phyloP scores from a whole-genome alignment of 2,329 filamentous ascomycete genomes.

The Alternaria sp. region DNA sequence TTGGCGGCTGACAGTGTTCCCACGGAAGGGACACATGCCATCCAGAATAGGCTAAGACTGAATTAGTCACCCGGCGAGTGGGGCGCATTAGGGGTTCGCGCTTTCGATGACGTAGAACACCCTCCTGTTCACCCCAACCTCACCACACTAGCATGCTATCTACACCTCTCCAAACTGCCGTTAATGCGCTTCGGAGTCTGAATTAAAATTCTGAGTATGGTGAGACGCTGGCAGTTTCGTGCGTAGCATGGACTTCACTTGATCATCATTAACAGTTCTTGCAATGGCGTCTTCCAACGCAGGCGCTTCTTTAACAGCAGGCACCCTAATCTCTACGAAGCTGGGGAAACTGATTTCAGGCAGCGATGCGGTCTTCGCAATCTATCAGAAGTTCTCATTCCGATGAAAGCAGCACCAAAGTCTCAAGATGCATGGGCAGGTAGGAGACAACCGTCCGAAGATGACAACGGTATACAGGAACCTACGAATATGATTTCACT shows the following conservation, averaged over 20 bases:
- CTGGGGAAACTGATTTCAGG: fast-evolving
- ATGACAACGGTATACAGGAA: not conserved
- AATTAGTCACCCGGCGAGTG: not conserved
- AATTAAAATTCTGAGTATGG: no score
- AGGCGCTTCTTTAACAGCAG: not conserved
- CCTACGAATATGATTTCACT: not conserved
- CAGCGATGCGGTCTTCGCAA: not conserved
- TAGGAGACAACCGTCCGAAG: not conserved
- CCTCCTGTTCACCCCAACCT: not conserved
- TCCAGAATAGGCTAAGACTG: not conserved
- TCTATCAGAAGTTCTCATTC: not conserved
- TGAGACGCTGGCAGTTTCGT: not conserved
- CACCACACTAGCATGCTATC: not conserved
- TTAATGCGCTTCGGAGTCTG: not conserved
- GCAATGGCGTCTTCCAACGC: not conserved
- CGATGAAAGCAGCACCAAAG: no score
- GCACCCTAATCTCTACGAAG: not conserved
- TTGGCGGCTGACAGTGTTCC: not conserved
- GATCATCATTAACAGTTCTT: not conserved
- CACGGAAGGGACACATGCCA: no score
- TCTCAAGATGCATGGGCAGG: not conserved
- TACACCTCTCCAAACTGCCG: not conserved
- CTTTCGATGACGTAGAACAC: not conserved
- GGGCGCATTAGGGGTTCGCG: not conserved
- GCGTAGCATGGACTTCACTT: not conserved